Conservation (phyloP, 2,329 filamentous ascomycete genomes). For the Fusarium denticulatum region DNA sequence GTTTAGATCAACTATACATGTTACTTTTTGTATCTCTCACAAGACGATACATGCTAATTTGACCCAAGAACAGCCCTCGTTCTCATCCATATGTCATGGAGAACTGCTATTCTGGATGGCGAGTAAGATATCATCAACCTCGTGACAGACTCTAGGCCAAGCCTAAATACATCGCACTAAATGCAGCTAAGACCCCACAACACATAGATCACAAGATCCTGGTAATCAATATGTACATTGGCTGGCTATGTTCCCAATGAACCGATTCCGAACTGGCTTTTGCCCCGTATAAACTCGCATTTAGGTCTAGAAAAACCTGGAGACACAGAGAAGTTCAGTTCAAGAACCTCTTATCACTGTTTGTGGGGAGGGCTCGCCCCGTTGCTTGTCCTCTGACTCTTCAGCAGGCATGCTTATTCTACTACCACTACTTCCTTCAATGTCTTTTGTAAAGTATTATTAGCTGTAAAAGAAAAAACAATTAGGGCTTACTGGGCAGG, state of each 20-base stretch:
- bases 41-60: background rate
- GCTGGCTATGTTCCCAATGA: background rate
- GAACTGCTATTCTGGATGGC: too few relatives aligned
- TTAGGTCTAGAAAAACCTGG: background rate
- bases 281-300: background rate
- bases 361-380: background rate
- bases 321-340: background rate
- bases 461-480: too few relatives aligned
- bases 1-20: background rate
- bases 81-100: background rate
- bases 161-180: background rate
- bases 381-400: background rate
- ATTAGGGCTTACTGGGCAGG: background rate
- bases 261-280: background rate
- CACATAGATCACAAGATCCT: background rate
- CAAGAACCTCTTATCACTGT: background rate
- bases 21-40: too few relatives aligned
- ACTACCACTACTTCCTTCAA: background rate
- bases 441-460: too few relatives aligned
- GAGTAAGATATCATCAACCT: background rate
- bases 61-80: too few relatives aligned
- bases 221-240: background rate
- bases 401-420: background rate
- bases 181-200: background rate
- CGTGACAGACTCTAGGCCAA: background rate